Evolutionary conservation across 768 basidiomycete species (phyloP), one percentile per base, ranked within the genome.

Genomic region (Kockovaella imperatae): DNA sequence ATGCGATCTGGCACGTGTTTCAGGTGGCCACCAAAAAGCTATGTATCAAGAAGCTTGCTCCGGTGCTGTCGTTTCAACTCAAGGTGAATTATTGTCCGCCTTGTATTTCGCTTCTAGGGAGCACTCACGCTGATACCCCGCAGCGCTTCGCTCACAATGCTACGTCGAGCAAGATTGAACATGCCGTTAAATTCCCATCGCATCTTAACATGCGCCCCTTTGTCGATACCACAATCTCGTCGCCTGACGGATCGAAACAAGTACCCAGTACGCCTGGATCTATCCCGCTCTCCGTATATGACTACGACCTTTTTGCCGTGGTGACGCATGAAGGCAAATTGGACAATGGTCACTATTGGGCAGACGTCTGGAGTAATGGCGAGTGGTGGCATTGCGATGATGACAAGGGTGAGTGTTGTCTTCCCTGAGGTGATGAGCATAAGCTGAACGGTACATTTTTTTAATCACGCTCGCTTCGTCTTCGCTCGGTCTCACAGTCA

Each of bases 381-480:
- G 67, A 91, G 83, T 96, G 88, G 88, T 93, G 86, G 72, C 83
- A 83, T 20, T 89, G 88, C 69, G 89, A 95, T 68, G 90, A 95
- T 64, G 89, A 91, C 60, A 93, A 87, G 45, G 57, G 85, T 87
- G 60, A 67, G 80, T 67, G 18, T 25, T 29, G 38, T 24, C 36
- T 46, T 38, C n/a, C 31, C 8, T 26, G 30, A 2, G n/a, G 25
- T n/a, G n/a, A n/a, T n/a, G n/a, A 18, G 3, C 10, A 35, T 43
- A 42, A 23, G 47, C 32, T 31, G 29, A 35, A n/a, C n/a, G n/a
- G n/a, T n/a, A n/a, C n/a, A n/a, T 44, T 46, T 47, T 47, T 39
- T 47, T 42, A 32, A n/a, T n/a, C n/a, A n/a, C n/a, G n/a, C n/a
- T n/a, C n/a, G n/a, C n/a, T n/a, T n/a, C n/a, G n/a, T n/a, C n/a